These are phyloP conservation scores for Cordyceps javanica DNA, from an alignment of 2,329 filamentous ascomycete genomes.

Conservation along the genomic window DNA sequence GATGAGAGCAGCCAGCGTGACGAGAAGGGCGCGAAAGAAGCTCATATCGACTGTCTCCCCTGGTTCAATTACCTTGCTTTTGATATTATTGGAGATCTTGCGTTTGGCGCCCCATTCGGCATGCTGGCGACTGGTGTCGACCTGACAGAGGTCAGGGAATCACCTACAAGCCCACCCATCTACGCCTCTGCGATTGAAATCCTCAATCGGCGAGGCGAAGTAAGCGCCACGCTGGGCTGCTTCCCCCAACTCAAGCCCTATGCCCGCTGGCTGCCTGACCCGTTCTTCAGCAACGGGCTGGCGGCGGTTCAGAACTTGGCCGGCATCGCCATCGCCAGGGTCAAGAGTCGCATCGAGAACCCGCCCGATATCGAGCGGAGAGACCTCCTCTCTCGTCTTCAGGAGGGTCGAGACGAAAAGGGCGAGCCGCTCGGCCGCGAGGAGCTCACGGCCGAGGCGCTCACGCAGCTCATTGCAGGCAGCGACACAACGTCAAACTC, in stretches of 20 bases:
- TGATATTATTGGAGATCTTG: constrained; percentile 43
- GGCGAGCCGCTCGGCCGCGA: constrained; percentile 69
- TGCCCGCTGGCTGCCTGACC: constrained; percentile 72
- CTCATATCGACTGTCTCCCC: constrained; percentile 64
- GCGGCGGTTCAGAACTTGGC: constrained; percentile 73
- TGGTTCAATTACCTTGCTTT: constrained; percentile 62
- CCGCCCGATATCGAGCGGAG: constrained; percentile 62
- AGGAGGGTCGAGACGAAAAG: constrained; percentile 78
- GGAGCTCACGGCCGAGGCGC: constrained; percentile 80
- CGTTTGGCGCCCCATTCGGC: constrained; percentile 45
- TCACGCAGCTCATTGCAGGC: constrained; percentile 81
- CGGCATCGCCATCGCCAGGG: constrained; percentile 80
- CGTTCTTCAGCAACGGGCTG: constrained; percentile 72
- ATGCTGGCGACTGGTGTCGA: constrained; percentile 76
- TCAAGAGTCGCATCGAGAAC: constrained; percentile 65
- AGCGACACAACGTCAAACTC: constrained; percentile 75
- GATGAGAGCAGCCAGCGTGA: constrained; percentile 36
- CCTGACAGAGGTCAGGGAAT: constrained; percentile 64
- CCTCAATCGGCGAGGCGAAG: constrained; percentile 80
- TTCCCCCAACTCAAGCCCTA: constrained; percentile 70
- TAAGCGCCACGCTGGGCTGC: constrained; percentile 73
- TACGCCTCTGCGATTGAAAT: constrained; percentile 81
- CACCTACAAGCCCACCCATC: constrained; percentile 53
- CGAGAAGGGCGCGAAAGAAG: constrained; percentile 54
- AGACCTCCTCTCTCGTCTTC: constrained; percentile 75